phyloP scores from a whole-genome alignment of 495 filamentous ascomycete species.

The Podospora anserina region DNA sequence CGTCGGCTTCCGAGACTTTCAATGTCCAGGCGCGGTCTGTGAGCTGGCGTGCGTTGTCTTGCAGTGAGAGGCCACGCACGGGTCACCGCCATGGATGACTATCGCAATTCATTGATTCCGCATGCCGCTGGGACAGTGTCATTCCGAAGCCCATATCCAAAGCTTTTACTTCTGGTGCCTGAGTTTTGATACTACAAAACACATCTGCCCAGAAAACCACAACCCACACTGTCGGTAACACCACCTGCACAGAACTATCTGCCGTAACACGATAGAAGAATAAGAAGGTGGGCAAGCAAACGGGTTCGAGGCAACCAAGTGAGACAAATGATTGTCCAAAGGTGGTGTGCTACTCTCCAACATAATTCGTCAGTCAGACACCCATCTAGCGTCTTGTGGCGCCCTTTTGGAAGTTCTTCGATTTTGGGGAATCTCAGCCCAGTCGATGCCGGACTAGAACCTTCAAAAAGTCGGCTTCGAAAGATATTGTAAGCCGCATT shows the following conservation, averaged over 20 bases:
- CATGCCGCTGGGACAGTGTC: neutral
- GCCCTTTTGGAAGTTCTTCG: neutral
- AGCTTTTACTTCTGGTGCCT: neutral
- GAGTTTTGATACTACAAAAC: neutral
- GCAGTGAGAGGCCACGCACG: neutral
- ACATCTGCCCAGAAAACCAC: neutral
- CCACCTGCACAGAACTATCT: neutral
- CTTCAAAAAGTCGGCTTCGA: neutral
- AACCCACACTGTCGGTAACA: neutral
- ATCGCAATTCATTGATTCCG: neutral
- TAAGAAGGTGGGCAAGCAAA: neutral
- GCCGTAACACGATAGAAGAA: neutral
- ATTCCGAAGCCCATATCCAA: neutral
- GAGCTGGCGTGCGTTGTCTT: neutral
- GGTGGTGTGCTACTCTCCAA: neutral
- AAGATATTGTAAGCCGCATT: slow-evolving; percentile 4
- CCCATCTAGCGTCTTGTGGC: neutral
- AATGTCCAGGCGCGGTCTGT: neutral
- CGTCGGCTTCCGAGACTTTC: neutral
- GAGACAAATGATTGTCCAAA: neutral
- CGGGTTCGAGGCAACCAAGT: neutral
- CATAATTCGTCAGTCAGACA: neutral
- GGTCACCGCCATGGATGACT: neutral
- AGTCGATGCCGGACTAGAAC: neutral
- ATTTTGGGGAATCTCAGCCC: neutral